phyloP scores from a whole-genome alignment of 2,329 filamentous ascomycete genomes.

The Colletotrichum phormii region DNA sequence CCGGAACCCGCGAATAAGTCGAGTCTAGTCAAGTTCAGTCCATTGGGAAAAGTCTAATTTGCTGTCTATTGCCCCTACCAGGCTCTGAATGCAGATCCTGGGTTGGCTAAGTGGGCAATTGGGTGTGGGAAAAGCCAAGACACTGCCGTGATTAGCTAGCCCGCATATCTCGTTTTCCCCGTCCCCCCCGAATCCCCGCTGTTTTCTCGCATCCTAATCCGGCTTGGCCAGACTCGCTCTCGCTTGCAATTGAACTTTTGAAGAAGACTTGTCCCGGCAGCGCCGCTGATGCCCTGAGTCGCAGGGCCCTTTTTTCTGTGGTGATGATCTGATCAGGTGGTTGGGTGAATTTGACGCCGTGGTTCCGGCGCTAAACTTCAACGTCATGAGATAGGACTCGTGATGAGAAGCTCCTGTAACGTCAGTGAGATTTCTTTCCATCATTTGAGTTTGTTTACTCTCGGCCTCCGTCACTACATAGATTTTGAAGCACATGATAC shows the following conservation, averaged over 20 bases:
- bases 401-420: too few relatives aligned
- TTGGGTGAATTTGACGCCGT: not conserved
- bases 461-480: too few relatives aligned
- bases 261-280: not conserved
- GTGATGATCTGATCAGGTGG: not conserved
- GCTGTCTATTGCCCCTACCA: not conserved
- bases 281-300: not conserved
- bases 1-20: not conserved
- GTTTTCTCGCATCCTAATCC: not conserved
- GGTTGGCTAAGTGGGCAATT: not conserved
- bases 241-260: not conserved
- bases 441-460: too few relatives aligned
- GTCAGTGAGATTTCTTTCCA: too few relatives aligned
- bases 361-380: not conserved
- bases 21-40: too few relatives aligned
- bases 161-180: not conserved
- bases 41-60: not conserved
- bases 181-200: not conserved
- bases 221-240: not conserved
- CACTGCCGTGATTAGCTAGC: constrained; percentile 2
- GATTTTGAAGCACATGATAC: too few relatives aligned
- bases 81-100: not conserved
- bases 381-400: too few relatives aligned
- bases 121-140: not conserved
- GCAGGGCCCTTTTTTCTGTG: not conserved